Conservation (phyloP, 202 grass and related monocot species). For the Bolboschoenoplectus hybrid region DNA sequence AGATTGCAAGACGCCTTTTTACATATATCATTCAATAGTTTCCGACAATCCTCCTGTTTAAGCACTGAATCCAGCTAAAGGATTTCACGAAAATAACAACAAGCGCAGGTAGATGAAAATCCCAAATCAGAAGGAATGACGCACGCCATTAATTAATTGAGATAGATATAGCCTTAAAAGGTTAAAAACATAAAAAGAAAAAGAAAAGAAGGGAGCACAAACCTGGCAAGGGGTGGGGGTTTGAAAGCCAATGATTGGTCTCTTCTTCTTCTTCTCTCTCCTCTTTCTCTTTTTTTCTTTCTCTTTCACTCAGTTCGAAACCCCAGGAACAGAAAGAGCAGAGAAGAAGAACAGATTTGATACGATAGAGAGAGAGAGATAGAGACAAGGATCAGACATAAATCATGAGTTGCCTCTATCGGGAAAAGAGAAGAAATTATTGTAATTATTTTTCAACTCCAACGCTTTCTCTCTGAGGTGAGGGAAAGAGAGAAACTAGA, state of each 20-base stretch:
- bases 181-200: slow-evolving; percentile 27
- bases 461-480: slow-evolving; percentile 42
- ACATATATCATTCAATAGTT: background rate
- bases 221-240: slow-evolving; percentile 41
- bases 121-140: slow-evolving; percentile 41
- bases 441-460: slow-evolving; percentile 29
- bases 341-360: slow-evolving; percentile 41
- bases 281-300: slow-evolving; percentile 29
- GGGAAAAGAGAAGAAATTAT: slow-evolving; percentile 43
- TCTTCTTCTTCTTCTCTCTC: slow-evolving; percentile 21
- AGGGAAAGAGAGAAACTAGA: slow-evolving; percentile 29
- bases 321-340: slow-evolving; percentile 45
- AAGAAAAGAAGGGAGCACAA: slow-evolving; percentile 36
- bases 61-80: slow-evolving; percentile 35
- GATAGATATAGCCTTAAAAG: slow-evolving; percentile 15
- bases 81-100: slow-evolving; percentile 19
- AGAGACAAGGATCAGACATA: slow-evolving; percentile 52
- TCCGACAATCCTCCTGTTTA: background rate
- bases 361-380: slow-evolving; percentile 35
- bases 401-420: slow-evolving; percentile 47
- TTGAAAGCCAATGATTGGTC: slow-evolving; percentile 51
- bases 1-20: slow-evolving; percentile 4
- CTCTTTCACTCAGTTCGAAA: slow-evolving; percentile 41
- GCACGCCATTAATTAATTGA: slow-evolving; percentile 38
- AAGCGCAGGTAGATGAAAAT: slow-evolving; percentile 30